Evolutionary conservation across 768 basidiomycete genomes (phyloP).

Genomic region (Crassisporium funariophilum): DNA sequence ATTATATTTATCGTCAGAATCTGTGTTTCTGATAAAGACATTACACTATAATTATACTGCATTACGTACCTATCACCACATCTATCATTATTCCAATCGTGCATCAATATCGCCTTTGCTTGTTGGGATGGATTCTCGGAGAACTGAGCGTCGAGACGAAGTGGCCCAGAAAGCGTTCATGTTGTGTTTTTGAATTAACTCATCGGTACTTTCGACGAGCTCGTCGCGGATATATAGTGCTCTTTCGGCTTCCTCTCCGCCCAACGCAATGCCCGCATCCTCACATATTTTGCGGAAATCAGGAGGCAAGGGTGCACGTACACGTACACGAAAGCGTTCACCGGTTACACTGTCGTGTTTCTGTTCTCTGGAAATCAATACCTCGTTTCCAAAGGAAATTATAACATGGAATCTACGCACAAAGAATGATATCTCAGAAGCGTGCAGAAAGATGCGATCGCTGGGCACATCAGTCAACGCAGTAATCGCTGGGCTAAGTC

Average conservation of each 20-base stretch:
- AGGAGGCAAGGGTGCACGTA: conserved; percentile 58
- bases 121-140: no score
- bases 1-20: no score
- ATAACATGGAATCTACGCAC: conserved; percentile 36
- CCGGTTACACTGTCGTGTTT: conserved; percentile 47
- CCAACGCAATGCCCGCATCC: conserved; percentile 45
- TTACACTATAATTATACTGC: no score
- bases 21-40: no score
- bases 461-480: conserved; percentile 34
- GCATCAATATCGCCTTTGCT: no score
- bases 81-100: no score
- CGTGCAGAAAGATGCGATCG: conserved; percentile 62
- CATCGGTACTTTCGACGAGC: background rate
- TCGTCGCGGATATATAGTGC: background rate
- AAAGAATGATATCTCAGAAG: conserved; percentile 56
- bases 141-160: no score
- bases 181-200: no score
- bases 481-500: conserved; percentile 26
- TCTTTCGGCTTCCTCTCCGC: conserved; percentile 1
- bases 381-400: no score
- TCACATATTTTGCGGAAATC: conserved; percentile 57
- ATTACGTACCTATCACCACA: no score
- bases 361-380: conserved; percentile 46
- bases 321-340: conserved; percentile 52
- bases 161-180: no score